These are phyloP conservation scores for Scleromitrula shiraiana DNA, from an alignment of 2,329 filamentous ascomycete genomes.

Conservation along the genomic window DNA sequence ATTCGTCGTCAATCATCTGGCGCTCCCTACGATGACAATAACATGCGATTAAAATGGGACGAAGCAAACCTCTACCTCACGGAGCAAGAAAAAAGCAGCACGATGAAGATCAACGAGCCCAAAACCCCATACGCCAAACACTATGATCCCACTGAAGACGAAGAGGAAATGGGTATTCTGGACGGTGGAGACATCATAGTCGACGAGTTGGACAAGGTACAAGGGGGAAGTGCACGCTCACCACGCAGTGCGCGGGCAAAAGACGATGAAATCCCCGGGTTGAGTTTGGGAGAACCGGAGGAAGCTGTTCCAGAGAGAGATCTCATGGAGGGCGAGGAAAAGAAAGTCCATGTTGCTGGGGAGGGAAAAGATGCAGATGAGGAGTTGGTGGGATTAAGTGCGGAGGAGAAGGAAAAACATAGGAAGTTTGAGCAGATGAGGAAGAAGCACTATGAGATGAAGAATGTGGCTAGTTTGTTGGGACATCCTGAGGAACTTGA, in stretches of 20 bases:
- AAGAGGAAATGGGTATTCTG: slow-evolving; percentile 53
- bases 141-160: slow-evolving; percentile 85
- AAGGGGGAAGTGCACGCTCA: background rate
- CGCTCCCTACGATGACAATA: slow-evolving; percentile 39
- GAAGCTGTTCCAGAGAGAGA: slow-evolving; percentile 51
- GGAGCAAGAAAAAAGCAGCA: slow-evolving; percentile 88
- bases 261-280: slow-evolving; percentile 80
- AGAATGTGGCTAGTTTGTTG: slow-evolving; percentile 78
- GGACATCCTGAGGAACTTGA: slow-evolving; percentile 64
- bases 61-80: slow-evolving; percentile 96
- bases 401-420: slow-evolving; percentile 85
- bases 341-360: slow-evolving; percentile 65
- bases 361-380: slow-evolving; percentile 43
- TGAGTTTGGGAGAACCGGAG: slow-evolving; percentile 90
- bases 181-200: slow-evolving; percentile 65
- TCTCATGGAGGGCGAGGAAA: slow-evolving; percentile 42
- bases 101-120: slow-evolving; percentile 98
- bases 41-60: slow-evolving; percentile 88
- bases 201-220: slow-evolving; percentile 51
- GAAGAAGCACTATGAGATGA: slow-evolving; percentile 99
- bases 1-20: slow-evolving; percentile 37
- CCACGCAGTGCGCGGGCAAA: slow-evolving; percentile 20
- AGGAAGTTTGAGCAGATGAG: slow-evolving; percentile 81
- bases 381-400: slow-evolving; percentile 47
- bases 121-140: slow-evolving; percentile 94